Base-by-base conservation (phyloP, 2,329 filamentous ascomycete species). In the Paecilomyces niveus region DNA sequence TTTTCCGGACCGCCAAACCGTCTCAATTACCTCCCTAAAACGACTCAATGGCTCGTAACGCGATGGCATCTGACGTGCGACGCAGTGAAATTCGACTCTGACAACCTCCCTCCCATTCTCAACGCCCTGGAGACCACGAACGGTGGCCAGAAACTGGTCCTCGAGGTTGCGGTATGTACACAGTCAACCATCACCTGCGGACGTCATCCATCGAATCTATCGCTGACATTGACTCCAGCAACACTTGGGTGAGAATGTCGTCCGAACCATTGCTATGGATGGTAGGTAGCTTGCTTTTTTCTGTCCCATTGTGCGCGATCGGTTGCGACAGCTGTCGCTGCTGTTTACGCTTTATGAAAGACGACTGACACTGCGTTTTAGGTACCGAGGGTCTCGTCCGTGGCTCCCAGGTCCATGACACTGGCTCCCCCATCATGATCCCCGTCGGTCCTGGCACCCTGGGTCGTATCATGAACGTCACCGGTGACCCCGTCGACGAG, bases 221-320 rank as follows among this genome's bases (percentile, higher is more conserved):
- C 39, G 18, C 39, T 45, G 39, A 45, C 39, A 4, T 45, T 6
- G n/a, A 45, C 32, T 59, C 68, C 72, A 97, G 92, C 94, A 99
- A 97, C 94, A 97, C 87, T 83, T 99, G 80, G 94, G 94, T 83
- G 90, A 99, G 85, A 96, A 91, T 85, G 90, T 97, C 77, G 94
- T 99, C 79, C 89, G 94, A 81, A 96, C 91, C 81, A 99, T 99
- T 96, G 94, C 94, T 82, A 99, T 99, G 94, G 94, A 99, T 82
- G 94, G 93, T 95, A 87, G 15, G 60, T 55, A 80, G 86, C 78
- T 66, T 29, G 10, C 15, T 35, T 58, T 50, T 55, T 53, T 54
- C 56, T 32, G 56, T 51, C 56, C 55, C 54, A 54, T 59, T 24
- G 45, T 13, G 32, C 45, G 26, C 56, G 21, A 11, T 5, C 26